Evolutionary conservation across 495 filamentous ascomycete species (phyloP), one percentile per base, ranked within the genome.

Genomic region (Articulospora tetracladia): DNA sequence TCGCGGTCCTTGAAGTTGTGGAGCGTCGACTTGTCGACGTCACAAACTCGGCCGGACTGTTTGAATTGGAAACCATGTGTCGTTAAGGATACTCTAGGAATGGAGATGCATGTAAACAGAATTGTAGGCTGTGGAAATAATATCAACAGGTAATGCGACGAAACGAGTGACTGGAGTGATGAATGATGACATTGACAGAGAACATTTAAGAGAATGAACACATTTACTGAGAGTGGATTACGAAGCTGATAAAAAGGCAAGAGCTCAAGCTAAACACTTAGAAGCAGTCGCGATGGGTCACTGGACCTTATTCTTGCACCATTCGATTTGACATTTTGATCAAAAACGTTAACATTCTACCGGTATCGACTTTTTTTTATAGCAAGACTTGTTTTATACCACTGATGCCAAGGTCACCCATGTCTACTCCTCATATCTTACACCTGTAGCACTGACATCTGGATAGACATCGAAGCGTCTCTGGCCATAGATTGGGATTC

Each of bases 391-490:
- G n/a, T n/a, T n/a, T n/a, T n/a, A n/a, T n/a, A n/a, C n/a, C n/a
- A n/a, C n/a, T n/a, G n/a, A n/a, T n/a, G n/a, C n/a, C n/a, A n/a
- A n/a, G n/a, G n/a, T n/a, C n/a, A n/a, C n/a, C 34, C 34, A 39
- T 39, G 10, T n/a, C 34, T 39, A 39, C 15, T 67, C 67, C 27
- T 67, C 64, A 63, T 44, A 65, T 50, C 49, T 65, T n/a, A 60
- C 56, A 3, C 34, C 44, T 15, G 56, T 82, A 66, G 77, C 66
- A 62, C 84, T 90, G 26, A 99, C 84, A 82, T 99, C 93, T 15
- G 90, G 88, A 74, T 99, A 99, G 24, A 99, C 85, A 75, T 99
- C 94, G 73, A 95, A 98, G 64, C 95, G 77, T 61, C 93, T 81
- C 85, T 99, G 95, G 26, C 77, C 81, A 66, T 84, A 80, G 27